A percentile compares a stretch with the other conserved stretches of the same genome.
phyloP scores from a whole-genome alignment of 2,329 filamentous ascomycete genomes.

The Ophiocordyceps polyrhachis-furcata region DNA sequence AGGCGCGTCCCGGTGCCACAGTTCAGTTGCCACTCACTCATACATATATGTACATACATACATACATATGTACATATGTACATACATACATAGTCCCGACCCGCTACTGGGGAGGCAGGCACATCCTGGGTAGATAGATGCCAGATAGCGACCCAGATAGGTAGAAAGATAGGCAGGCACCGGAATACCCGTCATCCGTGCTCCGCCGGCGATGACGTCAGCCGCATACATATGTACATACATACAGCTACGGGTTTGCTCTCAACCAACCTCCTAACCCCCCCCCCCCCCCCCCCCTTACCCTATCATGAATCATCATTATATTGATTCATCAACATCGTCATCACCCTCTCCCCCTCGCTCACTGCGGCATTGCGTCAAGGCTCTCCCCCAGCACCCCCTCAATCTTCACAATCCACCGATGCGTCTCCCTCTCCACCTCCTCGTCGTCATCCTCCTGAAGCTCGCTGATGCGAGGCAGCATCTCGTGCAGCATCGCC shows the following conservation, averaged over 20 bases:
- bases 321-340: not conserved
- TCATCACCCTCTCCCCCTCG: not conserved
- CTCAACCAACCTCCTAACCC: not conserved
- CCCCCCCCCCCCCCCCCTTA: no score
- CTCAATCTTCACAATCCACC: constrained; percentile 85
- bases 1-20: no score
- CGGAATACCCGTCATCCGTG: not conserved
- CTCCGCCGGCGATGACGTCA: constrained; percentile 3
- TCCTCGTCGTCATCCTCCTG: constrained; percentile 92
- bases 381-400: constrained; percentile 75
- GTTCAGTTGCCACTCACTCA: no score
- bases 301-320: not conserved
- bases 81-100: no score
- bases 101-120: no score
- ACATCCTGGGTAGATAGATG: no score
- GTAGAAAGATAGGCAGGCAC: not conserved
- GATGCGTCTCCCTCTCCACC: constrained; percentile 75
- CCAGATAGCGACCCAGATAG: no score
- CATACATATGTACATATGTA: not conserved
- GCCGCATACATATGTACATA: not conserved
- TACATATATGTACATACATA: not conserved
- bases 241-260: no score
- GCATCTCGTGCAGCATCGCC: constrained; percentile 76
- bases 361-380: constrained; percentile 72
- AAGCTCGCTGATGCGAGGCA: constrained; percentile 87